Conservation (phyloP, 495 filamentous ascomycete genomes). For the Xylaria telfairii region DNA sequence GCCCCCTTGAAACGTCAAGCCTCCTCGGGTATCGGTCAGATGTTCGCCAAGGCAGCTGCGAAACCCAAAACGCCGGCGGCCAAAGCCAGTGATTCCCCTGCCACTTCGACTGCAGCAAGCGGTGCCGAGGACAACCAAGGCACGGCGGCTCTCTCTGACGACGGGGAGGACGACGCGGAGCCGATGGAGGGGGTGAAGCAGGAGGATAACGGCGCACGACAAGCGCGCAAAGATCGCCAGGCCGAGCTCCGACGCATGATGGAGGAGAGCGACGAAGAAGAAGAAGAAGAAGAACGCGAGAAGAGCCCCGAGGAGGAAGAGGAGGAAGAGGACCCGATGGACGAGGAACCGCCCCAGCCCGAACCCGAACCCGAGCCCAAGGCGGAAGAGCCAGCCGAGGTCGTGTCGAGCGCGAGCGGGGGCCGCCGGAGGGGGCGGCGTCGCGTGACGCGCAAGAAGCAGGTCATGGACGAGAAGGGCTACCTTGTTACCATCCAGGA, state of each 20-base stretch:
- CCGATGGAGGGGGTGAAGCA: slow-evolving; percentile 48
- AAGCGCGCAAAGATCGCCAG: slow-evolving; percentile 71
- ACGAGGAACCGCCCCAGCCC: slow-evolving; percentile 41
- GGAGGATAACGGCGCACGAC: slow-evolving; percentile 47
- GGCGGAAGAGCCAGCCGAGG: slow-evolving; percentile 59
- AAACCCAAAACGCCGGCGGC: slow-evolving; percentile 56
- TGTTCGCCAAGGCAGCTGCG: slow-evolving; percentile 81
- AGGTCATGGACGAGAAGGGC: slow-evolving; percentile 88
- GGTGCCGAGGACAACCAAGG: slow-evolving; percentile 46
- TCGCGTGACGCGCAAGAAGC: slow-evolving; percentile 88
- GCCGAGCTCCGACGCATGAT: slow-evolving; percentile 82
- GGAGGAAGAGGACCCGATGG: slow-evolving; percentile 36
- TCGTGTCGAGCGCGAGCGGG: slow-evolving; percentile 59
- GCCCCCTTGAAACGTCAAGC: slow-evolving; percentile 62
- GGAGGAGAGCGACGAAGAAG: slow-evolving; percentile 74
- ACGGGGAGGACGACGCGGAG: slow-evolving; percentile 71
- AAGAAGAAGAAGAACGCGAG: slow-evolving; percentile 47
- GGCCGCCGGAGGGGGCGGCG: slow-evolving; percentile 81
- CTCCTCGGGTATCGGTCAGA: slow-evolving; percentile 71
- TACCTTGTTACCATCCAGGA: slow-evolving; percentile 94
- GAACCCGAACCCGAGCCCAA: slow-evolving; percentile 46
- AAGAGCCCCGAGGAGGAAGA: slow-evolving; percentile 25
- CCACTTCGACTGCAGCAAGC: slow-evolving; percentile 42
- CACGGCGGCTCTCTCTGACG: slow-evolving; percentile 67
- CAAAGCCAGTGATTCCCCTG: slow-evolving; percentile 52